These are phyloP conservation scores for Pyrenula massariospora DNA, from an alignment of 495 filamentous ascomycete species.

Conservation along the genomic window DNA sequence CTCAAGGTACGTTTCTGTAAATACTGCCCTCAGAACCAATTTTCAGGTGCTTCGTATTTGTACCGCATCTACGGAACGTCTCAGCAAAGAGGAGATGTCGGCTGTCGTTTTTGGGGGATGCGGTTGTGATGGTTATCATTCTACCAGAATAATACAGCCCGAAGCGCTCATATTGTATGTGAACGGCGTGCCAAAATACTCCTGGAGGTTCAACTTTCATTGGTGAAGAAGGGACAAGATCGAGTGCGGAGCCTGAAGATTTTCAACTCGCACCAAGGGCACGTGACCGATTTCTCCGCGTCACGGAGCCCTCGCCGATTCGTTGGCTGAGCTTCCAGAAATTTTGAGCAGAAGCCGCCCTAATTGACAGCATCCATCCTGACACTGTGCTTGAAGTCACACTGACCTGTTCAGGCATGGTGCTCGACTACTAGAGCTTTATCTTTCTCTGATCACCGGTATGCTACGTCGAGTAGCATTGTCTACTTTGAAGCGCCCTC, in stretches of 20 bases:
- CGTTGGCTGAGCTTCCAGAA: not conserved
- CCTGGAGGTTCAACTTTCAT: slow-evolving; percentile 55
- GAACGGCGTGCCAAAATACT: slow-evolving; percentile 47
- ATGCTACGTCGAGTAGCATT: not conserved
- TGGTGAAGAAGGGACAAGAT: slow-evolving; percentile 16
- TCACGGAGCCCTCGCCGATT: too few species aligned
- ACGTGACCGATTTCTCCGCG: too few species aligned
- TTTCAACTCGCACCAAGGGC: too few species aligned
- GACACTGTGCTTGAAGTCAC: not conserved
- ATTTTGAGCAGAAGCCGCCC: not conserved
- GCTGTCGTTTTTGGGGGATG: slow-evolving; percentile 53
- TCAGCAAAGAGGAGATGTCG: slow-evolving; percentile 9
- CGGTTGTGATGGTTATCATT: slow-evolving; percentile 35
- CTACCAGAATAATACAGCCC: slow-evolving; percentile 65
- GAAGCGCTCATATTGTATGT: slow-evolving; percentile 29
- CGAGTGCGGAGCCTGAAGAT: too few species aligned
- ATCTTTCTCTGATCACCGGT: not conserved
- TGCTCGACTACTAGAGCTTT: too few species aligned
- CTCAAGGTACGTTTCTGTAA: too few species aligned
- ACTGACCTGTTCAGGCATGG: too few species aligned
- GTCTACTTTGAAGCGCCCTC: not conserved
- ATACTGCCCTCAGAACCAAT: too few species aligned
- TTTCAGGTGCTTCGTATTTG: too few species aligned
- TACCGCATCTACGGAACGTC: slow-evolving; percentile 2
- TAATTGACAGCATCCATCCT: not conserved